phyloP scores from a whole-genome alignment of 2,329 filamentous ascomycete genomes.

The Lasiodiplodia citricola region DNA sequence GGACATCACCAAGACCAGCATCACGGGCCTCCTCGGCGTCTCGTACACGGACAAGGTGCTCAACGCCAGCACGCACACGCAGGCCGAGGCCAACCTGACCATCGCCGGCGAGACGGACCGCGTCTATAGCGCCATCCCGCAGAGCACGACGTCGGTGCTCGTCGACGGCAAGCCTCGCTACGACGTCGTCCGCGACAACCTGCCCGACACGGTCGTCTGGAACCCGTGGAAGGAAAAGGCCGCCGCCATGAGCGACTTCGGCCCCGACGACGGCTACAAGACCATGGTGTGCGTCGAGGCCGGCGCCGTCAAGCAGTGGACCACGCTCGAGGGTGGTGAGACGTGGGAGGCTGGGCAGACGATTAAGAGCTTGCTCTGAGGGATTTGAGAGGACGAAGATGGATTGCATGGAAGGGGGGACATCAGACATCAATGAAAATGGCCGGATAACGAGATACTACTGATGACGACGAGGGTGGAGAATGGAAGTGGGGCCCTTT shows the following conservation, averaged over 20 bases:
- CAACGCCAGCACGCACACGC: slow-evolving; percentile 66
- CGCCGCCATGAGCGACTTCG: slow-evolving; percentile 81
- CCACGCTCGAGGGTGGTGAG: slow-evolving; percentile 80
- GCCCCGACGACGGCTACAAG: slow-evolving; percentile 86
- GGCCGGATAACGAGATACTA: neutral
- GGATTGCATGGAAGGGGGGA: neutral
- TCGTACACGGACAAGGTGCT: slow-evolving; percentile 84
- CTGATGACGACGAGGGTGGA: neutral
- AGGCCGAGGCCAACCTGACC: slow-evolving; percentile 66
- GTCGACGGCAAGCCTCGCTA: slow-evolving; percentile 69
- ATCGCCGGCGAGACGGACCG: slow-evolving; percentile 85
- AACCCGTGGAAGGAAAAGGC: slow-evolving; percentile 94
- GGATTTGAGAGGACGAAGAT: neutral
- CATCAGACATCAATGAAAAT: neutral
- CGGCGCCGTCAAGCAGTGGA: slow-evolving; percentile 81
- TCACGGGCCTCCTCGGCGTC: slow-evolving; percentile 78
- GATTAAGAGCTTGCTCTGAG: slow-evolving; percentile 52
- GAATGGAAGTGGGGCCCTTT: neutral
- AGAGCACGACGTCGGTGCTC: slow-evolving; percentile 66
- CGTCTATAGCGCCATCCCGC: slow-evolving; percentile 74
- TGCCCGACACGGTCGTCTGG: slow-evolving; percentile 92
- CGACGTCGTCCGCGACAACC: slow-evolving; percentile 79
- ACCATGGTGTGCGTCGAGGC: slow-evolving; percentile 96
- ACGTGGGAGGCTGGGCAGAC: slow-evolving; percentile 69
- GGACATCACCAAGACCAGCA: slow-evolving; percentile 76